phyloP scores from a whole-genome alignment of 208 protist species.

The Cochliopodium minus region DNA sequence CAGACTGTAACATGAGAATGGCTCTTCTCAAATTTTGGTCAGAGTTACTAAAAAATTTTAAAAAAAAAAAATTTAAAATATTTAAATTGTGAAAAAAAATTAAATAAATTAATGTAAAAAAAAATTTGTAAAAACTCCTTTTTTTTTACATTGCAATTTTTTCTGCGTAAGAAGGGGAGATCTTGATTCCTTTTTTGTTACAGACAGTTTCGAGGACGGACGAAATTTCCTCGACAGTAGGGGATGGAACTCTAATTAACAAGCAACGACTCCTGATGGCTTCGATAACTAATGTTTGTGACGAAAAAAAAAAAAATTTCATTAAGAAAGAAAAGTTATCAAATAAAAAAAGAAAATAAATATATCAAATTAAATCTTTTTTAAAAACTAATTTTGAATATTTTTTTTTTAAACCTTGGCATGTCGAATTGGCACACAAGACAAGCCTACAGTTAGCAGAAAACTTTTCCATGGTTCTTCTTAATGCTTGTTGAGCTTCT shows the following conservation, averaged over 20 bases:
- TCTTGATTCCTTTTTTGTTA: slow-evolving; percentile 38
- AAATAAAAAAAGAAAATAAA: neutral
- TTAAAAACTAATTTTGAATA: slow-evolving; percentile 8
- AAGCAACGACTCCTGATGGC: slow-evolving; percentile 92
- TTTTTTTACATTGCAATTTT: slow-evolving; percentile 31
- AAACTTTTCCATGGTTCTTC: slow-evolving; percentile 99
- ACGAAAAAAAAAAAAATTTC: neutral
- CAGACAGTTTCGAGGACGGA: slow-evolving; percentile 41
- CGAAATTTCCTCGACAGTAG: slow-evolving; percentile 66
- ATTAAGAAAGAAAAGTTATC: too few relatives aligned
- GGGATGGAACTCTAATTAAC: slow-evolving; percentile 76
- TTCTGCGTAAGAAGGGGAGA: slow-evolving; percentile 32
- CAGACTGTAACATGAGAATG: slow-evolving; percentile 86
- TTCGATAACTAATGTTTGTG: slow-evolving; percentile 66
- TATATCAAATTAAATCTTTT: too few relatives aligned
- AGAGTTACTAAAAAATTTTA: slow-evolving; percentile 40
- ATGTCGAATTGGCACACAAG: slow-evolving; percentile 72
- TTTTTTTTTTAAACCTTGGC: too few relatives aligned
- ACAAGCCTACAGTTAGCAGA: slow-evolving; percentile 85
- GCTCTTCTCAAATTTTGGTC: slow-evolving; percentile 84
- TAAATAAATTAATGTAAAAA: too few relatives aligned
- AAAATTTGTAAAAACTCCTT: too few relatives aligned
- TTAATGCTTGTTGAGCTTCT: slow-evolving; percentile 92
- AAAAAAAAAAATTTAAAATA: slow-evolving; percentile 37
- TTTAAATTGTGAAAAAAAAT: too few relatives aligned